These are phyloP conservation scores for Corylus avellana DNA, from an alignment of 306 rosid species.

Conservation along the genomic window DNA sequence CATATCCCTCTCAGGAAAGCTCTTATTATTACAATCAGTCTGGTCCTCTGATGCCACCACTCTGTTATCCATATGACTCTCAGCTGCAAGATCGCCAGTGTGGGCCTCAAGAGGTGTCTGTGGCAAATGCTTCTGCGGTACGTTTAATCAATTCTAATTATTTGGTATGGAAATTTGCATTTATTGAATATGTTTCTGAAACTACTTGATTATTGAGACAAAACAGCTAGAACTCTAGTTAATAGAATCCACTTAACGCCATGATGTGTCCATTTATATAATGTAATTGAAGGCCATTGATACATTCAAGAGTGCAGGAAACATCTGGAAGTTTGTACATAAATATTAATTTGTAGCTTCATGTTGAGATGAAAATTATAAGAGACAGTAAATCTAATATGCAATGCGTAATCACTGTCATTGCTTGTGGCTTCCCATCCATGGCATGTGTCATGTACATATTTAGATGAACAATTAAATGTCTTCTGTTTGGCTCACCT, in stretches of 20 bases:
- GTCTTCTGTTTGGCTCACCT: background rate
- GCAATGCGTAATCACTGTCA: background rate
- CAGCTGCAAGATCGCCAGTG: slow-evolving; percentile 53
- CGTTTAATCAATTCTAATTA: slow-evolving; percentile 12
- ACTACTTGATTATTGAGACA: background rate
- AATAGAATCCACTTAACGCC: background rate
- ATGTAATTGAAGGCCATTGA: background rate
- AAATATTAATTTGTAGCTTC: background rate
- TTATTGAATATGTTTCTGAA: background rate
- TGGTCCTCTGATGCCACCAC: slow-evolving; percentile 79
- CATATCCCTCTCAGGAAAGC: slow-evolving; percentile 40
- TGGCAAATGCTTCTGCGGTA: slow-evolving; percentile 73
- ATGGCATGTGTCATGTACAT: background rate
- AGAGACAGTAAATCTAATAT: background rate
- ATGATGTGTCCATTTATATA: background rate
- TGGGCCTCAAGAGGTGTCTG: slow-evolving; percentile 70
- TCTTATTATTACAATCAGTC: slow-evolving; percentile 69
- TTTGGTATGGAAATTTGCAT: background rate
- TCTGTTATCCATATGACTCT: slow-evolving; percentile 81
- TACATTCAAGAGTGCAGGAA: background rate
- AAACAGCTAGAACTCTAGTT: background rate
- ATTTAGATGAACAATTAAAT: background rate
- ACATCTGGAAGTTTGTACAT: background rate
- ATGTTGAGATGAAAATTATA: background rate
- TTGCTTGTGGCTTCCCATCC: background rate